These are phyloP conservation scores for Bryoglossum gracile DNA, from an alignment of 495 filamentous ascomycete species.

Conservation along the genomic window DNA sequence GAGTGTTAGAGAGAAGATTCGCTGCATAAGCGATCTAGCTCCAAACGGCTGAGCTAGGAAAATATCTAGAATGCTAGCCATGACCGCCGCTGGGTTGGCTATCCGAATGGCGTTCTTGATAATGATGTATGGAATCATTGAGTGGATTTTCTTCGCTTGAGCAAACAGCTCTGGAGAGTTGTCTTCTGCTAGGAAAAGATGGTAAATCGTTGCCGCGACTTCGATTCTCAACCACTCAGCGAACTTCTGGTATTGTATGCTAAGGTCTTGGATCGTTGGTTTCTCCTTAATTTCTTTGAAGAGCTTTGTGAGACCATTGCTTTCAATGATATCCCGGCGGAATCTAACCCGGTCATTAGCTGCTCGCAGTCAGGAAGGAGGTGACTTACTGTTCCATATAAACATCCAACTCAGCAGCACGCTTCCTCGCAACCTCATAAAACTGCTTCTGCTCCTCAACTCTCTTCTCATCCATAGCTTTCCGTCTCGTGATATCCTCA, in stretches of 20 bases:
- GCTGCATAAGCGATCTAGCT: slow-evolving; percentile 79
- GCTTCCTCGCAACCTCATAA: slow-evolving; percentile 87
- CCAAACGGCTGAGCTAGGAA: slow-evolving; percentile 95
- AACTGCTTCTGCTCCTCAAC: slow-evolving; percentile 89
- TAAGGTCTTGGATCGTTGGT: slow-evolving; percentile 74
- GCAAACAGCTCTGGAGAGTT: slow-evolving; percentile 95
- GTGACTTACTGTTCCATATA: slow-evolving; percentile 91
- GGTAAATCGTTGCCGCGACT: slow-evolving; percentile 92
- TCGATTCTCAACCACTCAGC: slow-evolving; percentile 98
- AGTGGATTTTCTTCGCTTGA: slow-evolving; percentile 88
- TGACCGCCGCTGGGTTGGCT: slow-evolving; percentile 92
- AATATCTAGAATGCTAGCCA: slow-evolving; percentile 85
- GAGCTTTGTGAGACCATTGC: slow-evolving; percentile 82
- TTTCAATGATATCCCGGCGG: slow-evolving; percentile 50
- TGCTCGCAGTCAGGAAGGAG: not conserved
- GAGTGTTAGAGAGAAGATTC: slow-evolving; percentile 85
- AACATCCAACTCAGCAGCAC: slow-evolving; percentile 86
- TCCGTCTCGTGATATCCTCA: slow-evolving; percentile 69
- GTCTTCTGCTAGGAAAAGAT: slow-evolving; percentile 95
- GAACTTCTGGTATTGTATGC: slow-evolving; percentile 94
- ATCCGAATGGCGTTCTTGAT: slow-evolving; percentile 96
- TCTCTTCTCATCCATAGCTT: slow-evolving; percentile 76
- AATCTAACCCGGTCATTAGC: slow-evolving; percentile 30
- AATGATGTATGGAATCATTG: slow-evolving; percentile 82
- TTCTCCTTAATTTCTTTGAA: slow-evolving; percentile 90